phyloP scores from a whole-genome alignment of 345 rosid species.

The Lumnitzera racemosa region DNA sequence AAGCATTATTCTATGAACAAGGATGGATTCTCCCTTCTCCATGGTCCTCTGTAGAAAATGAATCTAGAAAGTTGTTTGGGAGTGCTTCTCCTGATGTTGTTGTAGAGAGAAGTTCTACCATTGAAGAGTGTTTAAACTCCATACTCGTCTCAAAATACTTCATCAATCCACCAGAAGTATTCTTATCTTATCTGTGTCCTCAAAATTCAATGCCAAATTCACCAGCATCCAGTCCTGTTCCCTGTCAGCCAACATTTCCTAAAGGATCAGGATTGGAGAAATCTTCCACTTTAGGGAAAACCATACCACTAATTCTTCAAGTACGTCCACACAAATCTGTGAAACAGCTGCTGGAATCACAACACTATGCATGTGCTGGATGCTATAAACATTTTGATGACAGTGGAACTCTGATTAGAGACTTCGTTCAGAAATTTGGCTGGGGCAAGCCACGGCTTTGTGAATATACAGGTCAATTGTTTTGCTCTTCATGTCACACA shows the following conservation, averaged over 20 bases:
- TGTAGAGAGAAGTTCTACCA: constrained; percentile 75
- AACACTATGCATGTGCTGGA: constrained; percentile 86
- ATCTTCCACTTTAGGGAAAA: constrained; percentile 61
- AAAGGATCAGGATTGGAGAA: constrained; percentile 30
- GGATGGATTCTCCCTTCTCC: constrained; percentile 85
- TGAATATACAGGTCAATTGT: constrained; percentile 87
- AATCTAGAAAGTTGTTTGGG: constrained; percentile 78
- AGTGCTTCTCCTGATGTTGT: constrained; percentile 75
- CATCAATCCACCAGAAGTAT: constrained; percentile 54
- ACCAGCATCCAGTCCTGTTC: constrained; percentile 28
- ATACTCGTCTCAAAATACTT: constrained; percentile 48
- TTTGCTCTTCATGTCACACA: constrained; percentile 85
- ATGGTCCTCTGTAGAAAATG: constrained; percentile 77
- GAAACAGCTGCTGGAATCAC: constrained; percentile 75
- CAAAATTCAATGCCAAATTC: constrained; percentile 49
- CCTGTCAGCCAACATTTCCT: constrained; percentile 22
- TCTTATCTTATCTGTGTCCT: constrained; percentile 70
- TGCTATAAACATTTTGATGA: constrained; percentile 84
- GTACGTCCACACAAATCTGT: constrained; percentile 52
- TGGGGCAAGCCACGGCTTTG: constrained; percentile 94
- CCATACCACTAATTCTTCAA: constrained; percentile 77
- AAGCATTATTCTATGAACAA: constrained; percentile 60
- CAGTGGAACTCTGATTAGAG: constrained; percentile 60
- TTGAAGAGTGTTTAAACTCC: constrained; percentile 78
- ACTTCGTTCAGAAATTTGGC: constrained; percentile 69